Percentiles rank a stretch among this genome's conserved stretches.
Conservation (phyloP, 2,329 filamentous ascomycete species). For the Ramichloridium luteum region DNA sequence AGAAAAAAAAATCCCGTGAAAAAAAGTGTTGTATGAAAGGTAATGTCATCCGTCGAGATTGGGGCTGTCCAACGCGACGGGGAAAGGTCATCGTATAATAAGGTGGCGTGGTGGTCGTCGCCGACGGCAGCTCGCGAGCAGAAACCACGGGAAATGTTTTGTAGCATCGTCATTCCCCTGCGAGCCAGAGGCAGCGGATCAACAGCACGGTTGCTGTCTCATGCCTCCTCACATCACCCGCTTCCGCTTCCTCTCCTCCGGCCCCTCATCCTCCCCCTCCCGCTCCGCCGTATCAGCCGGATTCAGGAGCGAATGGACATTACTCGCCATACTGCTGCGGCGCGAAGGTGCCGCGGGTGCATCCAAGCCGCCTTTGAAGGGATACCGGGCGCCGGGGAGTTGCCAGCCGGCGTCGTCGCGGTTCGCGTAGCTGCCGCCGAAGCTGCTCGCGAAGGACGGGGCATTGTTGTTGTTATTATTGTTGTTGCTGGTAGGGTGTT, state of each 20-base stretch:
- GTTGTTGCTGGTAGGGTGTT: slow-evolving; percentile 24
- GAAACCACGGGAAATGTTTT: background rate
- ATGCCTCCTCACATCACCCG: slow-evolving; percentile 32
- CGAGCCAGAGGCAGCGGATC: background rate
- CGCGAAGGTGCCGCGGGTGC: slow-evolving; percentile 50
- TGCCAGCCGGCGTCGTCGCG: slow-evolving; percentile 46
- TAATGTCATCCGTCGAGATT: too few species aligned
- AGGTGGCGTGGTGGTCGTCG: too few species aligned
- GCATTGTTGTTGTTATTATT: slow-evolving; percentile 13
- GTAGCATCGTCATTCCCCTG: background rate
- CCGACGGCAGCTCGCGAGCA: background rate
- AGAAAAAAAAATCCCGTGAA: too few species aligned
- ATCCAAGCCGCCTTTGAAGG: slow-evolving; percentile 36
- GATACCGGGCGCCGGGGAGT: slow-evolving; percentile 38
- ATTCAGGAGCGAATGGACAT: slow-evolving; percentile 54
- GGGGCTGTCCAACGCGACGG: too few species aligned
- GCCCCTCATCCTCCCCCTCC: slow-evolving; percentile 49
- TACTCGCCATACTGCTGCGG: slow-evolving; percentile 59
- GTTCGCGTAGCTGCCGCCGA: slow-evolving; percentile 37
- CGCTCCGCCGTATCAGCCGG: slow-evolving; percentile 56
- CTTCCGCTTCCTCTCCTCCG: slow-evolving; percentile 52
- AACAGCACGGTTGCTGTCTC: background rate
- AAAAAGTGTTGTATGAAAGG: too few species aligned
- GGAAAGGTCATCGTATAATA: too few species aligned
- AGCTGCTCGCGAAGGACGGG: slow-evolving; percentile 35